Base-by-base conservation (phyloP, 2,329 filamentous ascomycete species). In the Pseudonectria foliicola region DNA sequence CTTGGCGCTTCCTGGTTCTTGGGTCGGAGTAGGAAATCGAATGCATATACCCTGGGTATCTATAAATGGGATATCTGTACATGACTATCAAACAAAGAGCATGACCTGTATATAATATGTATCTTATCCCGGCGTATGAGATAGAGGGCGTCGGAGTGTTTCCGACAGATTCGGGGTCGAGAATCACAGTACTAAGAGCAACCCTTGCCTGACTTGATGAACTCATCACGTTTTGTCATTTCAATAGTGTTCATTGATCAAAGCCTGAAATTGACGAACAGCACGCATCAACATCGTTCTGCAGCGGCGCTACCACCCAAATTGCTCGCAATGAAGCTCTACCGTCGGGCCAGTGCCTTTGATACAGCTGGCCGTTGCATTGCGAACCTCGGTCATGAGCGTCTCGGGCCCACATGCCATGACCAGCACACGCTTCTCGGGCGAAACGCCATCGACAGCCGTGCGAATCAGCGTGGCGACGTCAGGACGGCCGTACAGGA, bases 261-360 rank as follows among this genome's bases (percentile, higher is more conserved):
- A n/a, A n/a, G n/a, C n/a, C n/a, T n/a, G n/a, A n/a, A n/a, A n/a
- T n/a, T n/a, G n/a, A n/a, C n/a, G n/a, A n/a, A n/a, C n/a, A n/a
- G n/a, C n/a, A n/a, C n/a, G n/a, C n/a, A n/a, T n/a, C n/a, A n/a
- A n/a, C n/a, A n/a, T n/a, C n/a, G n/a, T n/a, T n/a, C 18, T 21
- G 18, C 18, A 6, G 18, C 25, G n/a, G 24, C 24, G 8, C n/a
- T 14, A 67, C 63, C 64, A 67, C 5, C 59, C 64, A 49, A 70
- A 70, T 28, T 64, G 55, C 51, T 72, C 69, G 34, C 63, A 66
- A 52, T 72, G 67, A 11, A 72, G 51, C 43, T 69, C 67, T 4
- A 73, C 52, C 16, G 61, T 60, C 3, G 67, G 64, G 2, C 67
- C 67, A 7, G 59, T 54, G 0, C 50, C 33, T 14, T 50, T 55